Conservation (phyloP, 2,329 filamentous ascomycete species). For the Albophoma yamanashiensis region DNA sequence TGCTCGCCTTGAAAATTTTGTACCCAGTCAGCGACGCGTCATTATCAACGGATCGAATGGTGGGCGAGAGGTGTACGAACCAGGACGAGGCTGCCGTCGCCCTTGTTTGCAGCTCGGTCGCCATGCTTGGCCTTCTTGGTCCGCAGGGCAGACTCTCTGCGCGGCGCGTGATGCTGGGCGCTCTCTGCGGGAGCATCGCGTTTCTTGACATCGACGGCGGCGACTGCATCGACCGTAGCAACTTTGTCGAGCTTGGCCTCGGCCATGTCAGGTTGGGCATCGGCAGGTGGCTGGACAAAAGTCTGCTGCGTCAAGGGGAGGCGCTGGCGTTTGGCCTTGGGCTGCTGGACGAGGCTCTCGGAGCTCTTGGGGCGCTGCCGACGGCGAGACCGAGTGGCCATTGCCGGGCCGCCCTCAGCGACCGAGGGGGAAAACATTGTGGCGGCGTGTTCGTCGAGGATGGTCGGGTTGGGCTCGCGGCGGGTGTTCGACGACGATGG, state of each 20-base stretch:
- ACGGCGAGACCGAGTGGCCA: constrained; percentile 48
- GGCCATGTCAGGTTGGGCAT: constrained; percentile 39
- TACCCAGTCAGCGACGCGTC: constrained; percentile 10
- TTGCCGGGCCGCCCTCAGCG: constrained; percentile 41
- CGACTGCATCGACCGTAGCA: constrained; percentile 26
- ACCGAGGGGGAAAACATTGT: constrained; percentile 49
- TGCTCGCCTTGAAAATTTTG: constrained; percentile 54
- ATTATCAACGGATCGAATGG: constrained; percentile 6
- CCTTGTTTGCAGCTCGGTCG: constrained; percentile 50
- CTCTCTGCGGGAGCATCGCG: constrained; percentile 32
- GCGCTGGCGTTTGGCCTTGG: constrained; percentile 54
- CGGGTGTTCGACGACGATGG: constrained; percentile 5
- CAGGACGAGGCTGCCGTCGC: constrained; percentile 56
- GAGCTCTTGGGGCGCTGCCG: constrained; percentile 48
- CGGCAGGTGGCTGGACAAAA: constrained; percentile 34
- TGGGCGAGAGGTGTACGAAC: constrained; percentile 30
- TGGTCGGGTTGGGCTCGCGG: constrained; percentile 1
- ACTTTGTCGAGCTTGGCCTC: constrained; percentile 45
- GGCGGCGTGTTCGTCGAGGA: constrained; percentile 3
- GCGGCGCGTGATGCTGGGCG: constrained; percentile 20
- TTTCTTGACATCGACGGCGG: constrained; percentile 29
- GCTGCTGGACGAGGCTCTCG: constrained; percentile 43
- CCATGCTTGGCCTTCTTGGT: constrained; percentile 52
- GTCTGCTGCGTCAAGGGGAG: constrained; percentile 47
- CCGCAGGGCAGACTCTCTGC: constrained; percentile 47